Evolutionary conservation across 495 filamentous ascomycete species (phyloP), one percentile per base, ranked within the genome.

Genomic region (Thozetella sp.): DNA sequence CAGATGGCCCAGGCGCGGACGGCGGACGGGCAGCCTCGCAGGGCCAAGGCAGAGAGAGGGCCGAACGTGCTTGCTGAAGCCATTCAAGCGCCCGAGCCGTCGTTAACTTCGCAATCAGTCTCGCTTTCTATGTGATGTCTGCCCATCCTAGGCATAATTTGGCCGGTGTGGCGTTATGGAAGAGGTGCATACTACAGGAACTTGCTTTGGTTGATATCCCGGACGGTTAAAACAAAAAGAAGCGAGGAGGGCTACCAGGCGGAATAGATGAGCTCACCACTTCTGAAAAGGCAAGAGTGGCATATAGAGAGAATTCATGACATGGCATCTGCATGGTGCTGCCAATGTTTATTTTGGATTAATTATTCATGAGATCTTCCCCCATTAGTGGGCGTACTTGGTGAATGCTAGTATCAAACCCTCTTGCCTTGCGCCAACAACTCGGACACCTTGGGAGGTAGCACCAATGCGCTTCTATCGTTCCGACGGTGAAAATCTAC

Each of bases 401-500:
- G n/a, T n/a, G n/a, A n/a, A n/a, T n/a, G n/a, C n/a, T n/a, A n/a
- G n/a, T 17, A 19, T 61, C 66, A 86, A 4, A 86, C 76, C 65
- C 73, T 80, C 69, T 81, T 82, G 10, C 83, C 82, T 59, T 81
- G 76, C 19, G 69, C 76, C 25, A 86, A 58, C 57, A 86, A 59
- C 34, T 86, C 81, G 2, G 78, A 81, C 10, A 98, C 93, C 74
- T 99, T 99, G 1, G 93, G 92, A 25, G 95, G 95, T 54, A 98
- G 76, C 6, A 97, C 89, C 61, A 98, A 70, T 0, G 88, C 84
- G 63, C 84, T 90, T 53, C 93, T 80, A 72, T 97, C 93, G 71
- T 98, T 98, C 25, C 95, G 77, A 63, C 87, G 88, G 66, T 93
- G 91, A 65, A 99, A 98, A 68, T 98, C 96, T 2, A 89, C 93